Conservation (phyloP, 805 yeast genomes). For the Candida adriatica region DNA sequence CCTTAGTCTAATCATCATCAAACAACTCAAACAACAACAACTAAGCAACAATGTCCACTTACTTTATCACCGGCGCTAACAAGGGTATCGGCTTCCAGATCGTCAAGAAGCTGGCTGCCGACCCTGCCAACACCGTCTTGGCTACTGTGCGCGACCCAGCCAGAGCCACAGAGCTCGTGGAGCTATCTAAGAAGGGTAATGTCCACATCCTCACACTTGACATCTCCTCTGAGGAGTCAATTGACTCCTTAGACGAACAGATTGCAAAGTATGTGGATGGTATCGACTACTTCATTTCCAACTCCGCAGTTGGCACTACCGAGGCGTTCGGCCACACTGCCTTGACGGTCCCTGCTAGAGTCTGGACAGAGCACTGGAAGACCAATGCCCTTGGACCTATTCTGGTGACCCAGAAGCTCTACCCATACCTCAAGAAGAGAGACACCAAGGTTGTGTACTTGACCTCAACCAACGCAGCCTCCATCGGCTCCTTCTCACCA, state of each 20-base stretch:
- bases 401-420: constrained; percentile 13
- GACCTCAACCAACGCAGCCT: constrained; percentile 24
- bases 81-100: constrained; percentile 10
- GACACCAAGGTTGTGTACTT: constrained; percentile 22
- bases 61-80: constrained; percentile 6
- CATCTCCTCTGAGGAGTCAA: constrained; percentile 14
- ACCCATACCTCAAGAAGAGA: constrained; percentile 18
- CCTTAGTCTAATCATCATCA: no score
- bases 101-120: constrained; percentile 1
- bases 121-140: constrained; percentile 5
- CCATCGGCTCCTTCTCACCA: constrained; percentile 12
- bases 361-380: constrained; percentile 9
- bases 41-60: no score
- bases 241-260: constrained; percentile 12
- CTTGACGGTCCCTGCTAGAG: constrained; percentile 1
- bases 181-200: constrained; percentile 12
- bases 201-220: constrained; percentile 22
- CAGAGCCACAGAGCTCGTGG: constrained; percentile 8
- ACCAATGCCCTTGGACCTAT: constrained; percentile 24
- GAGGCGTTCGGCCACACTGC: constrained; percentile 1
- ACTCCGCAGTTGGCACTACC: constrained; percentile 20
- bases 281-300: constrained; percentile 23
- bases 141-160: constrained; percentile 12
- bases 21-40: no score
- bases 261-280: constrained; percentile 13